These are phyloP conservation scores for Boechera divaricarpa DNA, from an alignment of 345 rosid genomes.

Conservation along the genomic window DNA sequence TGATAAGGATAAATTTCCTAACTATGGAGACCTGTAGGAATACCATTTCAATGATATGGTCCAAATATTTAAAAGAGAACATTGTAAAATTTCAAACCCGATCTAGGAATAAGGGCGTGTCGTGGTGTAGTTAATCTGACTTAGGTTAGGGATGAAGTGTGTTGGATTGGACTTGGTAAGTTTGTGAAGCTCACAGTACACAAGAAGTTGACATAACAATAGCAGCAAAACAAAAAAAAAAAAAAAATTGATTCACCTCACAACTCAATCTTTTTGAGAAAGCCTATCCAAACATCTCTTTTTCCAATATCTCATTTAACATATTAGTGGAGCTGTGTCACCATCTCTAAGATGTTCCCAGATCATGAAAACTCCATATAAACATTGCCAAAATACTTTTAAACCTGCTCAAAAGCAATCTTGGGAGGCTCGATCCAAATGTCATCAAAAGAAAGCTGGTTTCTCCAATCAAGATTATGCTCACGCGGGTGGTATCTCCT, in stretches of 20 bases:
- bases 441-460: constrained; percentile 5
- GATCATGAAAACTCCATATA: not conserved
- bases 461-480: constrained; percentile 24
- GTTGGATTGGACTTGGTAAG: no score
- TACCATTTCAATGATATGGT: no score
- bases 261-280: not conserved
- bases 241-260: not conserved
- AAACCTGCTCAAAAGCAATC: not conserved
- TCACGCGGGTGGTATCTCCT: constrained; percentile 10
- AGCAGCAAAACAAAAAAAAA: no score
- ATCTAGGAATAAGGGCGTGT: no score
- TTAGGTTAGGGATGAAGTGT: no score
- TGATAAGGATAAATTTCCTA: no score
- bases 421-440: constrained; percentile 40
- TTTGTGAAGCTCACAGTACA: no score
- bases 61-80: no score
- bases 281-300: not conserved
- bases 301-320: not conserved
- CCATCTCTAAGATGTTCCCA: not conserved
- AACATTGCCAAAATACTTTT: not conserved
- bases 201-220: no score
- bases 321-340: not conserved
- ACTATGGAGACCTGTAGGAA: no score
- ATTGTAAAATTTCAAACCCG: no score
- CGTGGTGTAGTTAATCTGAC: no score